These are phyloP conservation scores for Leucocoprinus sp. DNA, from an alignment of 768 basidiomycete genomes.

Conservation along the genomic window DNA sequence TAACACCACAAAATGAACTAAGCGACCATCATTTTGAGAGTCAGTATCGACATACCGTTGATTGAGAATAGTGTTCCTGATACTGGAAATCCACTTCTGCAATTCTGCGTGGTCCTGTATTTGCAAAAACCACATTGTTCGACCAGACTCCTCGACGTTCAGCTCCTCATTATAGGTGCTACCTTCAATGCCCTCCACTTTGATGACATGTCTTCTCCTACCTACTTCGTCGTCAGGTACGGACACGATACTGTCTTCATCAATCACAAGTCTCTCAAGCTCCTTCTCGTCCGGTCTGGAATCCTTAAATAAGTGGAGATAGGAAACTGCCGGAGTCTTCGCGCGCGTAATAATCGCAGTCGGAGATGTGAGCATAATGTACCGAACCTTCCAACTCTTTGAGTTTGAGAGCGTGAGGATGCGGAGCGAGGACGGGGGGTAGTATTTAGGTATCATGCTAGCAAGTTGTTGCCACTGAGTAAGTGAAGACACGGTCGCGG, in stretches of 20 bases:
- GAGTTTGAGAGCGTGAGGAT: conserved; percentile 53
- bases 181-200: conserved; percentile 58
- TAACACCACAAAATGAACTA: conserved; percentile 2
- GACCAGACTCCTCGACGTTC: conserved; percentile 39
- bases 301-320: conserved; percentile 71
- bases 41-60: conserved; percentile 42
- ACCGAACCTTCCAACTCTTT: conserved; percentile 64
- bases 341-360: conserved; percentile 27
- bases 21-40: conserved; percentile 4
- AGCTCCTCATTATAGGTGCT: conserved; percentile 38
- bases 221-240: conserved; percentile 54
- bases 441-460: conserved; percentile 57
- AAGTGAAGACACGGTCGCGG: conserved; percentile 46
- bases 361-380: conserved; percentile 50
- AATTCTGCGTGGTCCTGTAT: conserved; percentile 53
- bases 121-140: conserved; percentile 65
- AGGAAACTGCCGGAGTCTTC: conserved; percentile 36
- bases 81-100: conserved; percentile 68
- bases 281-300: conserved; percentile 53
- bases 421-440: conserved; percentile 58
- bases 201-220: conserved; percentile 47
- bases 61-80: conserved; percentile 64
- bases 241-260: conserved; percentile 69
- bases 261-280: conserved; percentile 67
- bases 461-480: conserved; percentile 43